phyloP scores from a whole-genome alignment of 2,329 filamentous ascomycete genomes.

The Exophiala sp. region DNA sequence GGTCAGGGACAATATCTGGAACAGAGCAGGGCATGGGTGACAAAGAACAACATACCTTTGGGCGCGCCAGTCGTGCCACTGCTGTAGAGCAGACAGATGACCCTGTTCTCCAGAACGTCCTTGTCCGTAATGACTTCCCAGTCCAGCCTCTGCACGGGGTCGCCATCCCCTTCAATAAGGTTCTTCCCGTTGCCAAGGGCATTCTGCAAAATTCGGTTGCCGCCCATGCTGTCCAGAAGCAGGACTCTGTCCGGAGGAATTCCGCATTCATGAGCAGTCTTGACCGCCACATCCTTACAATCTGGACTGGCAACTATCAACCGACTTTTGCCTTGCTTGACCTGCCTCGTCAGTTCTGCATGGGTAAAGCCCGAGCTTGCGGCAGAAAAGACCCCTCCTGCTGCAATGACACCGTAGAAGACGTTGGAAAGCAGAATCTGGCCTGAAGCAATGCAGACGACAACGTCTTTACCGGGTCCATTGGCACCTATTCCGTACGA shows the following conservation, averaged over 20 bases:
- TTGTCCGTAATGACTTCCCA: slow-evolving; percentile 53
- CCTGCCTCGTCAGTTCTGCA: slow-evolving; percentile 20
- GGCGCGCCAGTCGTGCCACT: slow-evolving; percentile 33
- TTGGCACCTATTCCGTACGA: slow-evolving; percentile 48
- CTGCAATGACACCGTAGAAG: slow-evolving; percentile 54
- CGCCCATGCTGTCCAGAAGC: slow-evolving; percentile 43
- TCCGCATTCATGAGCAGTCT: slow-evolving; percentile 47
- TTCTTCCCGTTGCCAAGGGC: slow-evolving; percentile 14
- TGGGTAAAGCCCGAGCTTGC: slow-evolving; percentile 23
- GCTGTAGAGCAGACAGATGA: slow-evolving; percentile 35
- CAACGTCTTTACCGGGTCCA: slow-evolving; percentile 49
- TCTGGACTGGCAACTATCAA: slow-evolving; percentile 46
- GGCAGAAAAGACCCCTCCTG: slow-evolving; percentile 53
- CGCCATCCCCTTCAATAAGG: slow-evolving; percentile 14
- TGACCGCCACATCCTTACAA: slow-evolving; percentile 45
- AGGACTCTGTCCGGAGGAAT: slow-evolving; percentile 46
- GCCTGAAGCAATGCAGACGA: slow-evolving; percentile 53
- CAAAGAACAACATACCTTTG: slow-evolving; percentile 29
- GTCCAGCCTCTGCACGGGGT: slow-evolving; percentile 34
- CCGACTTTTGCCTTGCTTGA: slow-evolving; percentile 21
- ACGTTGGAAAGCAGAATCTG: slow-evolving; percentile 51
- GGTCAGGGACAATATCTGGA: not conserved
- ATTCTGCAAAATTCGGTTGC: slow-evolving; percentile 32
- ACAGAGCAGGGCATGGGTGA: no score
- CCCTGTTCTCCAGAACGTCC: slow-evolving; percentile 41